A percentile compares a stretch with the other conserved stretches of the same genome.
These are phyloP conservation scores for Leccinum olivaceoglutinosum DNA, from an alignment of 1,284 basidiomycete genomes.

Conservation along the genomic window DNA sequence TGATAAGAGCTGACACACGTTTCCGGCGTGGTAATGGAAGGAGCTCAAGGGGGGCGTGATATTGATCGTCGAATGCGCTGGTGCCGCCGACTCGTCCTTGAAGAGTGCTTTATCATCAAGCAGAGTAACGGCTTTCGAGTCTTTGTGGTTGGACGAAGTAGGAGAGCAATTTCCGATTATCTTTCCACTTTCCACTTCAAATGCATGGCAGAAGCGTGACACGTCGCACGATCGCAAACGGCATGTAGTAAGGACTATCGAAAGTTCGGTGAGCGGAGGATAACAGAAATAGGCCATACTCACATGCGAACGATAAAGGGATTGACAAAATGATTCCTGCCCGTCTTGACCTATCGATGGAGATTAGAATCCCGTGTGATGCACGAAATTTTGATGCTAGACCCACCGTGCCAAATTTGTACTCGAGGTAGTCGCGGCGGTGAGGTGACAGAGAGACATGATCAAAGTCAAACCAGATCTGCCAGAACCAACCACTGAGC, in stretches of 20 bases:
- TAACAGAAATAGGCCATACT: slow-evolving; percentile 13
- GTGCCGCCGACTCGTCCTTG: slow-evolving; percentile 16
- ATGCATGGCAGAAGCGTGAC: slow-evolving; percentile 54
- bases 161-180: slow-evolving; percentile 50
- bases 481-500: slow-evolving; percentile 80
- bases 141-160: slow-evolving; percentile 30
- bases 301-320: slow-evolving; percentile 67
- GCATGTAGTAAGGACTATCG: slow-evolving; percentile 65
- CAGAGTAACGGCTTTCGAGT: slow-evolving; percentile 30
- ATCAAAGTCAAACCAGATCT: slow-evolving; percentile 78
- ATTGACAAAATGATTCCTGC: slow-evolving; percentile 67
- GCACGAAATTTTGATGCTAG: neutral
- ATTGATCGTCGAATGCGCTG: slow-evolving; percentile 37
- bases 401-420: slow-evolving; percentile 69
- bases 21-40: slow-evolving; percentile 71
- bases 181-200: slow-evolving; percentile 71
- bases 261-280: slow-evolving; percentile 1
- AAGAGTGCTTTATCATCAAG: slow-evolving; percentile 38
- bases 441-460: slow-evolving; percentile 70
- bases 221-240: slow-evolving; percentile 65
- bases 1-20: slow-evolving; percentile 32
- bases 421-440: slow-evolving; percentile 72
- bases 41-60: slow-evolving; percentile 59
- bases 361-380: slow-evolving; percentile 1
- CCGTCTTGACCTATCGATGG: slow-evolving; percentile 46